Percentiles rank a stretch among this genome's conserved stretches.
Evolutionary conservation across 164 flowering plant species (phyloP).

Genomic region (Saururus chinensis): DNA sequence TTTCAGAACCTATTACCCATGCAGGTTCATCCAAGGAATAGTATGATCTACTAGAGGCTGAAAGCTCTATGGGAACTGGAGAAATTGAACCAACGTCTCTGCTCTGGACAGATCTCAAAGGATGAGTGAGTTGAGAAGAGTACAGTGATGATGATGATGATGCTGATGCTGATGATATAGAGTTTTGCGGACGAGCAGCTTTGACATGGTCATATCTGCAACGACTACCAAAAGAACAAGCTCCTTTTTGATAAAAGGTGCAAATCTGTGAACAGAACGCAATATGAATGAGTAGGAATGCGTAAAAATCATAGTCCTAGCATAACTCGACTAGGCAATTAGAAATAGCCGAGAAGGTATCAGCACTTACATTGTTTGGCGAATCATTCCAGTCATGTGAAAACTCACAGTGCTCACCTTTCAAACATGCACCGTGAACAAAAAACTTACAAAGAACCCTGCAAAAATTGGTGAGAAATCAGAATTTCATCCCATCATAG

Average conservation of each 20-base stretch:
- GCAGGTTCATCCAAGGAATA: constrained; percentile 20
- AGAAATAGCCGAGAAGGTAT: not conserved
- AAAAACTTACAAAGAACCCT: constrained; percentile 90
- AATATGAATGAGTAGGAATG: constrained; percentile 1
- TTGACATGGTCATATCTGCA: constrained; percentile 94
- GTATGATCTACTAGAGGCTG: constrained; percentile 25
- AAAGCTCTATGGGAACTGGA: constrained; percentile 18
- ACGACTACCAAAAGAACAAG: constrained; percentile 78
- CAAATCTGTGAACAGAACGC: constrained; percentile 46
- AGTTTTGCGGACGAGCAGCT: constrained; percentile 28
- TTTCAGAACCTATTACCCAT: constrained; percentile 28
- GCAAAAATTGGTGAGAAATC: constrained; percentile 1
- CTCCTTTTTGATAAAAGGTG: constrained; percentile 84
- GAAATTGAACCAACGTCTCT: constrained; percentile 8
- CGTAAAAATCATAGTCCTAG: not conserved
- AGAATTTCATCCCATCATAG: too few relatives aligned
- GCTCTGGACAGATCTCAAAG: constrained; percentile 11
- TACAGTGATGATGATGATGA: constrained; percentile 35
- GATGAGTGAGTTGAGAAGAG: constrained; percentile 16
- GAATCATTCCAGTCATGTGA: constrained; percentile 85
- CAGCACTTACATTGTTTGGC: constrained; percentile 49
- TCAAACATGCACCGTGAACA: constrained; percentile 82
- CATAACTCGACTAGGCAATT: not conserved
- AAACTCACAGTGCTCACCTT: constrained; percentile 91
- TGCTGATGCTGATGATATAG: constrained; percentile 44